Conservation (phyloP, 148 eudicot species). For the Pharnaceum exiguum region DNA sequence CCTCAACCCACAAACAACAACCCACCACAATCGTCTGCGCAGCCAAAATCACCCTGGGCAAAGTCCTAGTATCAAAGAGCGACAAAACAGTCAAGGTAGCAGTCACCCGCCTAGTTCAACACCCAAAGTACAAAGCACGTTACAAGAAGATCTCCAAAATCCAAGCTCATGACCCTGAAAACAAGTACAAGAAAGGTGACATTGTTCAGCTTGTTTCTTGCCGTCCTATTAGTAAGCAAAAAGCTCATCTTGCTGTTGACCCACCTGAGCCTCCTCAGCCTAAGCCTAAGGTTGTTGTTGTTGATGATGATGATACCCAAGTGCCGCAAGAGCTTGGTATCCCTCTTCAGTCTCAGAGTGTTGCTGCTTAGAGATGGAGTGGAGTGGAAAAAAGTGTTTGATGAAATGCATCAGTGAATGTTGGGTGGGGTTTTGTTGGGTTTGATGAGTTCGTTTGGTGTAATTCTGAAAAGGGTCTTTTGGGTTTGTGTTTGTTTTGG, state of each 20-base stretch:
- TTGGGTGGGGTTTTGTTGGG: neutral
- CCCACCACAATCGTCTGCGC: constrained; percentile 47
- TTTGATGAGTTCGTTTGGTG: too few species aligned
- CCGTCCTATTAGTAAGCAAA: constrained; percentile 74
- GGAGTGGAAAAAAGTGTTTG: neutral
- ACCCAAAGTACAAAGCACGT: constrained; percentile 77
- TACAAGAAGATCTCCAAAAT: constrained; percentile 77
- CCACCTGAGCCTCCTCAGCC: constrained; percentile 14
- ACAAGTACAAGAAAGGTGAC: constrained; percentile 66
- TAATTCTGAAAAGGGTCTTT: too few species aligned
- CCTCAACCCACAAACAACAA: constrained; percentile 38
- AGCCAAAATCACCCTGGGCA: too few species aligned
- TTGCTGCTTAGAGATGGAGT: too few species aligned
- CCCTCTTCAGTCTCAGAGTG: constrained; percentile 43
- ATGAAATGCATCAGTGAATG: constrained; percentile 9
- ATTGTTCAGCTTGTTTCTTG: constrained; percentile 62
- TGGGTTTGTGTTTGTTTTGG: neutral
- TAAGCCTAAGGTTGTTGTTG: constrained; percentile 8
- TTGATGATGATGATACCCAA: too few species aligned
- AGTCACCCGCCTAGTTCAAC: constrained; percentile 62
- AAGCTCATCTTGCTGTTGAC: constrained; percentile 57
- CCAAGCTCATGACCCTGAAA: constrained; percentile 85
- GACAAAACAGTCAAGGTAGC: constrained; percentile 80
- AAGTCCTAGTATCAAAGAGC: too few species aligned
- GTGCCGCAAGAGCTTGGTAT: constrained; percentile 38